Base-by-base conservation (phyloP, 805 yeast species). In the Cyberlindnera mycetangii region DNA sequence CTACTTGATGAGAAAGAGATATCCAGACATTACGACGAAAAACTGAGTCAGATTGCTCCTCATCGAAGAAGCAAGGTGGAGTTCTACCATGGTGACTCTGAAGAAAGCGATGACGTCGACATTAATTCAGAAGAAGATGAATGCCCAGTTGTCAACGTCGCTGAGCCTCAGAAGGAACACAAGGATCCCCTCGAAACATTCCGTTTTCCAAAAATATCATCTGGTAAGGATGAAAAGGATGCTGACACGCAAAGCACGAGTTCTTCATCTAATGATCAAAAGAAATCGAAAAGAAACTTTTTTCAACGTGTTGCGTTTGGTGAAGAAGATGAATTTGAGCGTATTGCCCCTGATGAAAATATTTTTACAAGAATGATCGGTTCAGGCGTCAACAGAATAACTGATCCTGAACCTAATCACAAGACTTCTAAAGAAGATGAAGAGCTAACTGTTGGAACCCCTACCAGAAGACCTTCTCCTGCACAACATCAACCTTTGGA, bases 401-500 rank as follows among this genome's bases (percentile, higher is more conserved):
- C 67, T 22, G 35, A 32, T 18, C 22, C 35, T 5, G 22, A 32
- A 4, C 35, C 35, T 12, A 7, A 17, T 9, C 17, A 32, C 35
- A 32, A 32, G 35, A 32, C 35, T 5, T 6, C 22, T 5, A 32
- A 32, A n/a, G 35, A 32, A 17, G 35, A 32, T 32, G 35, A 32
- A 32, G 35, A 32, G 11, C 14, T 32, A n/a, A 15, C 35, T 5
- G 22, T 32, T 18, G 35, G 35, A 7, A 32, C 35, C 9, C 35
- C 35, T 8, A 61, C 64, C 3, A 27, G 49, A 5, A 59, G 49
- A 32, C 40, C 44, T 0, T 53, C 53, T 17, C 41, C 34, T 15
- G 38, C 37, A 3, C 54, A 50, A 45, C 56, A 75, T 69, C 64
- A 62, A 16, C 67, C 65, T 25, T 50, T 79, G 37, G 69, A 71